Base-by-base conservation (phyloP, 2,329 filamentous ascomycete genomes). In the Plectosphaerella plurivora region DNA sequence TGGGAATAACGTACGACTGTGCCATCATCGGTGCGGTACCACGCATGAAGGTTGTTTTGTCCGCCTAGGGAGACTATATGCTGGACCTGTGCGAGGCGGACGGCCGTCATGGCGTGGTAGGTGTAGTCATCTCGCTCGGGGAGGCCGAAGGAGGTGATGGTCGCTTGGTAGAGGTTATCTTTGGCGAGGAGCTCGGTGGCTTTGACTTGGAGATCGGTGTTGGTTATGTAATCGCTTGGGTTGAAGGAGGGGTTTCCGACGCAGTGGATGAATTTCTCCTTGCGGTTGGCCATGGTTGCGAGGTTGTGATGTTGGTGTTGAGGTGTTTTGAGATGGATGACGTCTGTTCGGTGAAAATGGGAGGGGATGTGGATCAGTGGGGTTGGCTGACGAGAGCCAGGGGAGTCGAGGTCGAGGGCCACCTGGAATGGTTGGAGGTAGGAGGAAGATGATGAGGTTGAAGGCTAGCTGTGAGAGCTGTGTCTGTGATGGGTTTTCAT, bases 101-200 rank as follows among this genome's bases (percentile, higher is more conserved):
- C 74, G 56, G 73, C 75, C 41, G 71, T 70, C 53, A 75, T 73
- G 55, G 77, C 78, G 63, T 79, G 75, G 62, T 81, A 81, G 47
- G 73, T 73, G 59, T 78, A 81, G 16, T 58, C 55, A 57, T 81
- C 77, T 51, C 61, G 61, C 18, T 69, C 64, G 3, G 75, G 71
- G 18, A 81, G 67, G 45, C 67, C 57, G 51, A 81, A 73, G 53
- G 76, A 71, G 18, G 66, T 60, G 50, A 69, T 61, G 53, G 75
- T 73, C 55, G 78, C 77, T 47, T 63, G 64, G 57, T 70, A 66
- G 49, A 81, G 63, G 62, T 79, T 70, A 50, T 70, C 59, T 5
- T 63, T 58, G n/a, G 62, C 55, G 42, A 80, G 67, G n/a, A 68
- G 59, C 20, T 70, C 66, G 42, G 63, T 56, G 14, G 68, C 71